Percentiles rank a stretch among this genome's conserved stretches.
phyloP scores from a whole-genome alignment of 805 yeast genomes.

The Kodamaea sagamina region DNA sequence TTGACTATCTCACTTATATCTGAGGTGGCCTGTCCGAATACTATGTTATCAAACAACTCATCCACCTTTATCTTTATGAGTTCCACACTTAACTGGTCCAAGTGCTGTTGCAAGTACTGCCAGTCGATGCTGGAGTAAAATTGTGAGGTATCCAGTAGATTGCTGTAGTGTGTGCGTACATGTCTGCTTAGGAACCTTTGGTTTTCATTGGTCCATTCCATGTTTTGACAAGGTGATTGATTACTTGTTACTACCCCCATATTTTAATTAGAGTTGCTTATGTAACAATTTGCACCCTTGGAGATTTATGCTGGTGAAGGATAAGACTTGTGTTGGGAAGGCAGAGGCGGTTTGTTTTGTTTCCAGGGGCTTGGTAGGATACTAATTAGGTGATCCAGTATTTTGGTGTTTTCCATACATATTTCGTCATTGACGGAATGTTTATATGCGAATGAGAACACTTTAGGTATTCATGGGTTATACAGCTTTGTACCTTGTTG shows the following conservation, averaged over 20 bases:
- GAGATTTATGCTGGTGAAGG: too few species aligned
- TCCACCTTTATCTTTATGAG: constrained; percentile 24
- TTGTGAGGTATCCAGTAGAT: constrained; percentile 14
- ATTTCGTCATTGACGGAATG: too few species aligned
- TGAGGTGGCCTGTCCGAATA: constrained; percentile 11
- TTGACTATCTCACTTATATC: constrained; percentile 5
- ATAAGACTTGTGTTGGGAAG: too few species aligned
- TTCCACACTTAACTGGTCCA: constrained; percentile 19
- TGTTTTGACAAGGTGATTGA: background rate
- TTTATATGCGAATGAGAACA: too few species aligned
- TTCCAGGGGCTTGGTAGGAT: too few species aligned
- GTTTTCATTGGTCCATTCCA: constrained; percentile 21
- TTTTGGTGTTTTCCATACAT: too few species aligned
- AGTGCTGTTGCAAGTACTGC: constrained; percentile 15
- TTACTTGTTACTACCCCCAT: background rate
- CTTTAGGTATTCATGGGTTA: too few species aligned
- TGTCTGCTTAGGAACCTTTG: constrained; percentile 18
- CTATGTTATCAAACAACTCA: constrained; percentile 21
- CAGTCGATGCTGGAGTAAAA: constrained; percentile 24
- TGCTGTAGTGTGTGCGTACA: constrained; percentile 14
- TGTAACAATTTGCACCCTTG: constrained; percentile 1
- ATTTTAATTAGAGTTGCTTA: constrained; percentile 1
- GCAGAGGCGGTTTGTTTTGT: too few species aligned
- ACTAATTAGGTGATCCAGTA: too few species aligned
- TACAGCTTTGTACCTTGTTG: too few species aligned